Base-by-base conservation (phyloP, 2,329 filamentous ascomycete genomes). In the Samsoniella hepiali region DNA sequence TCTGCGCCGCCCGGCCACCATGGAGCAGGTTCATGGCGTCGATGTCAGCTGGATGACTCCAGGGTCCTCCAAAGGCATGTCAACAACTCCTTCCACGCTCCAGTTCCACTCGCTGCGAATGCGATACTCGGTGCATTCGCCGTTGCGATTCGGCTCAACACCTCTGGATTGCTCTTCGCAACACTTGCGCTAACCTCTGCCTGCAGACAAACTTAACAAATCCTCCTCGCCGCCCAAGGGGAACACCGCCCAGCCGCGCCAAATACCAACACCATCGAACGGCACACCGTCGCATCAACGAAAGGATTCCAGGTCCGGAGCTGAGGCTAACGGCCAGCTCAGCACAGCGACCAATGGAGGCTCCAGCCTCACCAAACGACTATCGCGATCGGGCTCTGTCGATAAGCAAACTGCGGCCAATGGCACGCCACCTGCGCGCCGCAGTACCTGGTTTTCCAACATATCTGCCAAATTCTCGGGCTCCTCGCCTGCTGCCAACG, bases 381-480 rank as follows among this genome's bases (percentile, higher is more conserved):
- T 68, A 3, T 72, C 74, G 38, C 70, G 76, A 55, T 76, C 75
- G 11, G 68, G 70, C 32, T 78, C 75, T n/a, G 68, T 74, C 65
- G 76, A 78, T 10, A 76, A 73, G 63, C 69, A 70, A 45, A 64
- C 47, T 42, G 65, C 66, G 29, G 65, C 69, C 60, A 67, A 68
- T 62, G 69, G 72, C 63, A 71, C 76, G 44, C 75, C 79, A 2
- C 75, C 78, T 8, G 78, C 80, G 53, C 81, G 86, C 60, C 84
- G 92, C 67, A 88, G 88, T 66, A 97, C 93, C 15, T 99, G 95
- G 95, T 93, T 98, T 71, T 91, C 91, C 63, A 97, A 88, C 72
- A 87, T 98, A 68, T 96, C 92, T 67, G 94, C 91, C 68, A 97
- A 96, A 74, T 97, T 98, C 78, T 93, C 91, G 3, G 87, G 86